Percentiles rank a stretch among this genome's conserved stretches.
Conservation (phyloP, 139 green algal species). For the Asterochloris sp. region DNA sequence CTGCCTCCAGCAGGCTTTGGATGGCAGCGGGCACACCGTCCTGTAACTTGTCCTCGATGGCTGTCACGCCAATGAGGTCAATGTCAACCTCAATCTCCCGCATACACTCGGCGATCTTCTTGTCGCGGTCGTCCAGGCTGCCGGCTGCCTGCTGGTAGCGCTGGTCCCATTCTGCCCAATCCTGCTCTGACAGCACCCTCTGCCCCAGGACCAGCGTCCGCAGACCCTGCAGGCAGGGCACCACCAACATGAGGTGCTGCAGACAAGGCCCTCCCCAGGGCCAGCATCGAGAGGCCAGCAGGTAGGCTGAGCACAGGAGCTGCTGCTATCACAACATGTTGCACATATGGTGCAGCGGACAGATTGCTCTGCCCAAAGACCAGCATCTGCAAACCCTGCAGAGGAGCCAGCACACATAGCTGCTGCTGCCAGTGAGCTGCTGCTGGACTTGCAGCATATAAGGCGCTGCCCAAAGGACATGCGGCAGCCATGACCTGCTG, state of each 20-base stretch:
- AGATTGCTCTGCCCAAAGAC: too few species aligned
- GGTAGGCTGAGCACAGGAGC: too few species aligned
- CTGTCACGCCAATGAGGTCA: conserved; percentile 90
- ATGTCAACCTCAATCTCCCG: conserved; percentile 71
- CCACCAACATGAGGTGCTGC: background rate
- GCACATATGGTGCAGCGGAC: too few species aligned
- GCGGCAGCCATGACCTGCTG: too few species aligned
- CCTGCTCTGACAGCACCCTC: conserved; percentile 36
- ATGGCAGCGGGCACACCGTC: conserved; percentile 93
- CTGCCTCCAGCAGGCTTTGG: conserved; percentile 71
- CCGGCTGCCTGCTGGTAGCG: conserved; percentile 51
- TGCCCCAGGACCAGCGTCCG: conserved; percentile 37
- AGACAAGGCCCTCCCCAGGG: too few species aligned
- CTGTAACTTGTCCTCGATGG: conserved; percentile 99
- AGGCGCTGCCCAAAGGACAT: too few species aligned
- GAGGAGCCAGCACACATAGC: too few species aligned
- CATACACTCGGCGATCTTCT: conserved; percentile 45
- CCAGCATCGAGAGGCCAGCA: too few species aligned
- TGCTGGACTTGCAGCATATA: too few species aligned
- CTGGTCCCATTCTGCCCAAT: conserved; percentile 49
- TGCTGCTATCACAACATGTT: too few species aligned
- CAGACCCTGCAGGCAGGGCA: conserved; percentile 25
- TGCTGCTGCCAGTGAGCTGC: too few species aligned
- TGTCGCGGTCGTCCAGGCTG: conserved; percentile 57
- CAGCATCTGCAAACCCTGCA: too few species aligned